These are phyloP conservation scores for Dryas integrifolia DNA, from an alignment of 331 rosid genomes.

Conservation along the genomic window DNA sequence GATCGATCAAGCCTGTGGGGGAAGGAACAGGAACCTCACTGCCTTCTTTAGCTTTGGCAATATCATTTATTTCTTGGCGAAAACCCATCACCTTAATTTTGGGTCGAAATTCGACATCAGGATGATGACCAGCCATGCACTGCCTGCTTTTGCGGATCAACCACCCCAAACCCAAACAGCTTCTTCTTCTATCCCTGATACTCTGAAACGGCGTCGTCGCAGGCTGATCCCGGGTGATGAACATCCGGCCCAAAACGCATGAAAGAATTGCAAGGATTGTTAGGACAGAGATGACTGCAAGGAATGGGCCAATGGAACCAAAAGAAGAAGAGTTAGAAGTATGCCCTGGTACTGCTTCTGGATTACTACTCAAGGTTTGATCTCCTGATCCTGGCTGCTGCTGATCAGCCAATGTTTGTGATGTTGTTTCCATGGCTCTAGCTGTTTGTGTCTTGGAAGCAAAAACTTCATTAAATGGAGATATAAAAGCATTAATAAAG, in stretches of 20 bases:
- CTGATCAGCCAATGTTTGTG: slow-evolving; percentile 33
- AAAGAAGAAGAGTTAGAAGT: background rate
- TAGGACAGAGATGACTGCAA: slow-evolving; percentile 63
- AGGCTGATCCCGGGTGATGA: slow-evolving; percentile 25
- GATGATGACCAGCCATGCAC: slow-evolving; percentile 22
- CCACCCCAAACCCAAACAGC: slow-evolving; percentile 45
- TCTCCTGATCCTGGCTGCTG: slow-evolving; percentile 32
- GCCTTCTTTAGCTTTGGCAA: slow-evolving; percentile 19
- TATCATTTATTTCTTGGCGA: slow-evolving; percentile 20
- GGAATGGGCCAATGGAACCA: slow-evolving; percentile 70
- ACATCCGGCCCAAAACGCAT: slow-evolving; percentile 49
- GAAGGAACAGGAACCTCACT: slow-evolving; percentile 24
- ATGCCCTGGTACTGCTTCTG: slow-evolving; percentile 19
- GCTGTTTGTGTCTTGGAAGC: background rate
- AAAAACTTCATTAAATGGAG: slow-evolving; percentile 1
- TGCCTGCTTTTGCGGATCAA: slow-evolving; percentile 34
- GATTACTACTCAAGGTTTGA: slow-evolving; percentile 17
- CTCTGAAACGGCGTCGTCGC: slow-evolving; percentile 40
- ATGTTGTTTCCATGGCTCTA: slow-evolving; percentile 39
- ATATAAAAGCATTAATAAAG: background rate
- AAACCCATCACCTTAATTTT: slow-evolving; percentile 30
- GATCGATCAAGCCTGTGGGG: slow-evolving; percentile 12
- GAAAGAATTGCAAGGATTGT: slow-evolving; percentile 48
- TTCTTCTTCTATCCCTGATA: slow-evolving; percentile 22
- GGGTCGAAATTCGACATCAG: slow-evolving; percentile 35